Base-by-base conservation (phyloP, 2,329 filamentous ascomycete species). In the Fusarium poae region DNA sequence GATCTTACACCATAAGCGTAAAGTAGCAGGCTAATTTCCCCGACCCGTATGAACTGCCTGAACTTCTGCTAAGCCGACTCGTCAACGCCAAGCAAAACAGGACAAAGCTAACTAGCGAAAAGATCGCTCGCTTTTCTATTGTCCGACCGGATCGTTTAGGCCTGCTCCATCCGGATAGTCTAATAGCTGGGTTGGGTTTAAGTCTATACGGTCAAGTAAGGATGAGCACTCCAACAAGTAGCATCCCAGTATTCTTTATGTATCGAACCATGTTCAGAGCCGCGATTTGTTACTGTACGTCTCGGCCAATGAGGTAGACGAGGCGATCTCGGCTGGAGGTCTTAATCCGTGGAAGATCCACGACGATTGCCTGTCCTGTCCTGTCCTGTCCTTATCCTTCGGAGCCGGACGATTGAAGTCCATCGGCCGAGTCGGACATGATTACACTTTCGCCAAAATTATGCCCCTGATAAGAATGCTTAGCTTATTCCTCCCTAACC, bases 351-450 rank as follows among this genome's bases (percentile, higher is more conserved):
- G 21, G n/a, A 57, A 34, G 44, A 63, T 45, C 44, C 34, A 42
- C 16, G 32, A 42, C n/a, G 27, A 32, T 34, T 18, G 18, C 34
- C 23, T 6, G 43, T 39, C 18, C 25, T 23, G n/a, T n/a, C n/a
- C n/a, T n/a, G n/a, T n/a, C 34, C 23, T 6, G 43, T 39, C 18
- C 25, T 23, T n/a, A 27, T n/a, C 20, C 20, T 32, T 58, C 63
- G 63, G 63, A 62, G 62, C 63, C 63, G 63, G 50, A 21, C 10
- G 6, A 11, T 13, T 6, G 16, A 11, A 18, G 6, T 4, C 16
- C 23, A 39, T 45, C 63, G 63, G 63, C 63, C 63, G 63, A 66
- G 44, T 42, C 55, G 49, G 63, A 66, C 4, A 61, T 52, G 25
- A 57, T 50, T 40, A 35, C 42, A 25, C 21, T 20, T 29, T 34